Evolutionary conservation across 2,329 filamentous ascomycete genomes (phyloP), one percentile per base, ranked within the genome.

Genomic region (Aspergillus ibericus): DNA sequence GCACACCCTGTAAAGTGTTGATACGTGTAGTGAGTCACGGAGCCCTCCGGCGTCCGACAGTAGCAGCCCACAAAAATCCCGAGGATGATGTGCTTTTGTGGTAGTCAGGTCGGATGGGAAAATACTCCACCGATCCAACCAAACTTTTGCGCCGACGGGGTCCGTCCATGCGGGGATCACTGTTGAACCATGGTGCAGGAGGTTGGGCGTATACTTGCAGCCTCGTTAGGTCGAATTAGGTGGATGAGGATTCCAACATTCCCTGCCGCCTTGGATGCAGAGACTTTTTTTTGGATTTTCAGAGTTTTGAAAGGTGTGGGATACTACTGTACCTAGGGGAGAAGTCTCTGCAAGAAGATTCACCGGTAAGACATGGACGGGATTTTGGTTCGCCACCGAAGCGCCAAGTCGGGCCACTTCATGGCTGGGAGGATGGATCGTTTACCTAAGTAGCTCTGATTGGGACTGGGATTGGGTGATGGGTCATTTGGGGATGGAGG

Each of bases 401-500:
- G 51, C 51, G 51, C 51, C 51, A 53, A 53, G 51, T 53, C 51
- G 38, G 51, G 16, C 25, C 36, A 32, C 36, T 4, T 53, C 50
- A 34, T 38, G 51, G 36, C 44, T 48, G 25, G 44, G 44, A 29
- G 44, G n/a, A 29, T 16, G 22, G 25, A 27, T 16, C 29, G 29
- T 32, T 25, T 46, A 18, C 42, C 42, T 29, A 22, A 15, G 42
- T 9, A 22, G 38, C 42, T 27, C 15, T 38, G 35, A 5, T 15
- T 38, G 35, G n/a, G 15, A 15, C 13, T 47, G 22, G 20, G 22
- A 25, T 27, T 47, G 42, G 20, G 42, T 27, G 13, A 27, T 25
- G 42, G 42, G 18, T 16, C 15, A 16, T 27, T 18, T 16, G 22
- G 13, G 22, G 42, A 25, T 25, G 42, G 20, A 47, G 40, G 15